phyloP scores from a whole-genome alignment of 495 filamentous ascomycete genomes.

The Neurospora hispaniola region DNA sequence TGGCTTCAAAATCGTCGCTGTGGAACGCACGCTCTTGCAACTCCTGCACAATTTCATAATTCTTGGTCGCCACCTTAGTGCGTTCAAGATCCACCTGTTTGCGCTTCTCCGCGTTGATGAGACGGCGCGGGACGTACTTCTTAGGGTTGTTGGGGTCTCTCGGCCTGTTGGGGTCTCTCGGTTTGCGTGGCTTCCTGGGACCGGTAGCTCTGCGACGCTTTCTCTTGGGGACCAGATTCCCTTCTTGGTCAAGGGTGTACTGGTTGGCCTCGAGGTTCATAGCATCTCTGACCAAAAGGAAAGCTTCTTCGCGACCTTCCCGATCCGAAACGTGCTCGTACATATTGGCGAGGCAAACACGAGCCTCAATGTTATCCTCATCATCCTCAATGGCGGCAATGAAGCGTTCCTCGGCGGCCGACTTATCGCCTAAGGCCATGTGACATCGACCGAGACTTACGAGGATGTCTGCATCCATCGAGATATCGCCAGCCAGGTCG shows the following conservation, averaged over 20 bases:
- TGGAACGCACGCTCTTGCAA: slow-evolving; percentile 38
- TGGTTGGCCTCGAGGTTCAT: slow-evolving; percentile 44
- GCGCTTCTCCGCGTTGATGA: slow-evolving; percentile 26
- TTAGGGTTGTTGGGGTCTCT: slow-evolving; percentile 14
- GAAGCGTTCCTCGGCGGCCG: slow-evolving; percentile 66
- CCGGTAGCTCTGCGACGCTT: slow-evolving; percentile 9
- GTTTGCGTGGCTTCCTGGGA: slow-evolving; percentile 12
- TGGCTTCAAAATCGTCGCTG: slow-evolving; percentile 40
- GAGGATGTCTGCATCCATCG: slow-evolving; percentile 48
- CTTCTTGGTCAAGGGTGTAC: slow-evolving; percentile 19
- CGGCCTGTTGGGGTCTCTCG: slow-evolving; percentile 7
- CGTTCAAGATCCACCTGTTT: slow-evolving; percentile 30
- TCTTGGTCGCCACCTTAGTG: slow-evolving; percentile 44
- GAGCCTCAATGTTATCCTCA: slow-evolving; percentile 51
- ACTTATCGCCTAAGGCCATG: slow-evolving; percentile 45
- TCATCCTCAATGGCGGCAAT: slow-evolving; percentile 60
- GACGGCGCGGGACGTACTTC: slow-evolving; percentile 25
- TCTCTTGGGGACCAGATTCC: not conserved
- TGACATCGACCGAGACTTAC: slow-evolving; percentile 68
- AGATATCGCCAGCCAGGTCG: slow-evolving; percentile 44
- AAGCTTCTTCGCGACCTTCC: slow-evolving; percentile 49
- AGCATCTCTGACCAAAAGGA: slow-evolving; percentile 62
- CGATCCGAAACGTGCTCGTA: slow-evolving; percentile 60
- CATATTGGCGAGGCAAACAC: slow-evolving; percentile 66
- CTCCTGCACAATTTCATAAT: slow-evolving; percentile 46